These are phyloP conservation scores for Chaetomiaceae sp. DNA, from an alignment of 2,329 filamentous ascomycete genomes.

Conservation along the genomic window DNA sequence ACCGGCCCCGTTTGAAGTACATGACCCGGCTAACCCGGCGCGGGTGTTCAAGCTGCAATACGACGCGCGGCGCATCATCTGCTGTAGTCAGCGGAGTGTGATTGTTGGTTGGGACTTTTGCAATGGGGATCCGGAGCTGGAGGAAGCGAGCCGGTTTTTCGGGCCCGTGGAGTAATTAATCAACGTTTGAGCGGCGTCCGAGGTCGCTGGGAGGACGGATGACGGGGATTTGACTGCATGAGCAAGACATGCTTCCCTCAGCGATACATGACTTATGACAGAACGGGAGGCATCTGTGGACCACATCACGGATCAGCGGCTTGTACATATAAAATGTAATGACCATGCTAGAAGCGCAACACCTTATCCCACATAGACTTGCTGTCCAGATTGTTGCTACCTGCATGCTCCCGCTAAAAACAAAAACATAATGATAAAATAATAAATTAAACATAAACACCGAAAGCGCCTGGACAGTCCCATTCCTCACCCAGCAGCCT, in stretches of 20 bases:
- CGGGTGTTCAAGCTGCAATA: slow-evolving; percentile 97
- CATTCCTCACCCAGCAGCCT: slow-evolving; percentile 55
- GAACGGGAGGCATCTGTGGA: background rate
- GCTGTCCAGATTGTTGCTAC: too few species aligned
- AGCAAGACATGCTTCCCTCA: too few species aligned
- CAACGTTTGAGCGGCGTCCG: background rate
- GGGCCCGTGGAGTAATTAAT: slow-evolving; percentile 48
- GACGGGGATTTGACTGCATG: background rate
- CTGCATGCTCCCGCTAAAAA: too few species aligned
- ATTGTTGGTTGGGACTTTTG: slow-evolving; percentile 99
- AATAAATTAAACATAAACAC: too few species aligned
- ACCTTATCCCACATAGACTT: too few species aligned
- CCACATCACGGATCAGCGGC: background rate
- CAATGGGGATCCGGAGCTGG: slow-evolving; percentile 73
- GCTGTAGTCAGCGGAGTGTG: slow-evolving; percentile 83
- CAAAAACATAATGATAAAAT: too few species aligned
- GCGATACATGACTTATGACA: slow-evolving; percentile 3
- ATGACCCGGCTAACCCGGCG: slow-evolving; percentile 44
- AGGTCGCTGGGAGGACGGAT: background rate
- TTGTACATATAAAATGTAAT: slow-evolving; percentile 8
- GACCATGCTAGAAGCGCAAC: slow-evolving; percentile 1
- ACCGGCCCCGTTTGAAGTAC: slow-evolving; percentile 27
- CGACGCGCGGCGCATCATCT: slow-evolving; percentile 86
- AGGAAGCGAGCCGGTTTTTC: slow-evolving; percentile 75
- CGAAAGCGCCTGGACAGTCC: too few species aligned